phyloP scores from a whole-genome alignment of 306 rosid genomes.

The Hippophae tibetana region DNA sequence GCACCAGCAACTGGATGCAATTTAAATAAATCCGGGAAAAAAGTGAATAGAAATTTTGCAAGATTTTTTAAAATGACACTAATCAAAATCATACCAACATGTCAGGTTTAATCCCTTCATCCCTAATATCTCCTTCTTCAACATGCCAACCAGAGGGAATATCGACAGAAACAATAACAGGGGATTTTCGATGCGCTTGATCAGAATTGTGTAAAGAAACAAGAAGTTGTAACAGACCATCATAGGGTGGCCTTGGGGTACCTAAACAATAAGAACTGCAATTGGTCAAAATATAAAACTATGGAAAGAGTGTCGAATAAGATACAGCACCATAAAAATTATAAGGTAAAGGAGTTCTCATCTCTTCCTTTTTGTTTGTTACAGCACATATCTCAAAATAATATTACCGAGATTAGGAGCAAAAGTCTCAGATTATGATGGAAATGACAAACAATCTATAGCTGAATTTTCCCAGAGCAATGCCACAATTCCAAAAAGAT shows the following conservation, averaged over 20 bases:
- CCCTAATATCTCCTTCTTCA: slow-evolving; percentile 73
- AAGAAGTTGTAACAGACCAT: slow-evolving; percentile 64
- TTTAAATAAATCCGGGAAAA: neutral
- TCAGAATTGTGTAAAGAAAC: slow-evolving; percentile 30
- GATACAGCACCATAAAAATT: neutral
- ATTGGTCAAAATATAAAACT: slow-evolving; percentile 12
- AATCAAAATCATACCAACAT: slow-evolving; percentile 66
- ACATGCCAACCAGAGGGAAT: slow-evolving; percentile 99
- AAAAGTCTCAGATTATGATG: too few species aligned
- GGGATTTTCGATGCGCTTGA: slow-evolving; percentile 31
- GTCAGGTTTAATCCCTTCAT: slow-evolving; percentile 70
- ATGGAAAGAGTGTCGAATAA: neutral
- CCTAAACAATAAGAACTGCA: slow-evolving; percentile 37
- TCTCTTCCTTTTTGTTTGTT: too few species aligned
- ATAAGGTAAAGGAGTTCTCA: neutral
- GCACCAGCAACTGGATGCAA: neutral
- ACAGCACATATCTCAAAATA: too few species aligned
- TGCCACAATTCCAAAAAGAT: too few species aligned
- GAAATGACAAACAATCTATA: too few species aligned
- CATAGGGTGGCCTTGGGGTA: slow-evolving; percentile 88
- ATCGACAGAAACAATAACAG: slow-evolving; percentile 67
- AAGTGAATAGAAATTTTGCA: too few species aligned
- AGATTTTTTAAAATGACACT: slow-evolving; percentile 1
- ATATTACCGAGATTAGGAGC: too few species aligned
- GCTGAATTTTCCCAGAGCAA: too few species aligned